Percentiles rank a stretch among this genome's conserved stretches.
phyloP scores from a whole-genome alignment of 495 filamentous ascomycete genomes.

The Podospora comata region DNA sequence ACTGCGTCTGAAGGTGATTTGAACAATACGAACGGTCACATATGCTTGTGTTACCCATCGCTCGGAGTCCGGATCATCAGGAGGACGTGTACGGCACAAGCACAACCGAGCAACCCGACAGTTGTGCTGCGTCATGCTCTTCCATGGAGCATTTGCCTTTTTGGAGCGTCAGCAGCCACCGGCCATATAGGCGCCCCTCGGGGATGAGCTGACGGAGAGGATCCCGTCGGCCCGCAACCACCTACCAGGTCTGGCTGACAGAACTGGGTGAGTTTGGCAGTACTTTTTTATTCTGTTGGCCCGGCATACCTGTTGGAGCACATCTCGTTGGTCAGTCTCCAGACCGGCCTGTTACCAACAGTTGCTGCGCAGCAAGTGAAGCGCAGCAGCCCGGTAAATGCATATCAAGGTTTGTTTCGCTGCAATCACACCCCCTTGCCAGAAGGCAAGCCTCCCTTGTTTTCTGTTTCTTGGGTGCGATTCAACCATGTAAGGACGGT shows the following conservation, averaged over 20 bases:
- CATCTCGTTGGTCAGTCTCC: not conserved
- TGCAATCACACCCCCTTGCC: not conserved
- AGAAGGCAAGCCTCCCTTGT: not conserved
- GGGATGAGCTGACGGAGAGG: constrained; percentile 12
- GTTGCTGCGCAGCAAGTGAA: not conserved
- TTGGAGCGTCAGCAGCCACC: not conserved
- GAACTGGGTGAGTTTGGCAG: not conserved
- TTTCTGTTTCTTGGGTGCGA: not conserved
- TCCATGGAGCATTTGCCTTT: not conserved
- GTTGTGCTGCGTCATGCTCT: not conserved
- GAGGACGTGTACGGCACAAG: constrained; percentile 3
- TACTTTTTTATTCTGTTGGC: not conserved
- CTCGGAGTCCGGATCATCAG: not conserved
- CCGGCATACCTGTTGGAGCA: not conserved
- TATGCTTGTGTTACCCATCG: not conserved
- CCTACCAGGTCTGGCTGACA: not conserved
- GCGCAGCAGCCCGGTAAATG: not conserved
- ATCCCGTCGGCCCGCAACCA: constrained; percentile 18
- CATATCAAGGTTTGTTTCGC: not conserved
- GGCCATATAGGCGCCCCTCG: constrained; percentile 5
- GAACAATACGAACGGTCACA: too few relatives aligned
- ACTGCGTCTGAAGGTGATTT: too few relatives aligned
- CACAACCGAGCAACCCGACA: not conserved
- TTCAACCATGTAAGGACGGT: not conserved
- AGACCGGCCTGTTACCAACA: not conserved